Conservation (phyloP, 805 yeast genomes). For the Metschnikowia noctiluminum region DNA sequence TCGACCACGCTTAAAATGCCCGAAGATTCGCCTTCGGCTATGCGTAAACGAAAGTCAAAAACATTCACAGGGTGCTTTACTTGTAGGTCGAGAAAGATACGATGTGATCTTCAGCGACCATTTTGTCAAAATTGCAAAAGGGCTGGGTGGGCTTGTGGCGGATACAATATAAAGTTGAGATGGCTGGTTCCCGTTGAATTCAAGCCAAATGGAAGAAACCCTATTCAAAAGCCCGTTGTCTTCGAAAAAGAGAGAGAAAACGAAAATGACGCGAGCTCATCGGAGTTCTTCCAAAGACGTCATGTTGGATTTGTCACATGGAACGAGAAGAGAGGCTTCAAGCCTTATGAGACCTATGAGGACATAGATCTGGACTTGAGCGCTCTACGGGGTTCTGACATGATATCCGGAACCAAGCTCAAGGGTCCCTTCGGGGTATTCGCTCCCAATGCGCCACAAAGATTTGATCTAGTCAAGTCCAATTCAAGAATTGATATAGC, state of each 20-base stretch:
- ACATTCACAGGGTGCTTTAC: constrained; percentile 89
- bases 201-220: constrained; percentile 25
- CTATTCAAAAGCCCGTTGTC: constrained; percentile 28
- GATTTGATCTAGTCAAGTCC: background rate
- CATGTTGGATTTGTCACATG: constrained; percentile 72
- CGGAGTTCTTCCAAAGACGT: constrained; percentile 62
- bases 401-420: constrained; percentile 40
- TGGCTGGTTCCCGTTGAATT: constrained; percentile 61
- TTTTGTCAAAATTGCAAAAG: constrained; percentile 67
- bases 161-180: constrained; percentile 75
- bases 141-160: constrained; percentile 69
- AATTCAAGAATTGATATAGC: background rate
- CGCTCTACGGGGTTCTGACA: constrained; percentile 34
- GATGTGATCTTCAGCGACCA: constrained; percentile 75
- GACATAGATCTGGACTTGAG: constrained; percentile 74
- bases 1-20: background rate
- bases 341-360: constrained; percentile 65
- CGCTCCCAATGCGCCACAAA: constrained; percentile 1
- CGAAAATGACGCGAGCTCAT: constrained; percentile 10
- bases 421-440: constrained; percentile 87
- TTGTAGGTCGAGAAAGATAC: constrained; percentile 74
- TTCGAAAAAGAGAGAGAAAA: constrained; percentile 23
- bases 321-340: constrained; percentile 45
- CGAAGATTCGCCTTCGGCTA: background rate
- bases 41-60: constrained; percentile 36